Base-by-base conservation (phyloP, 2,329 filamentous ascomycete species). In the Cryphonectria parasitica region DNA sequence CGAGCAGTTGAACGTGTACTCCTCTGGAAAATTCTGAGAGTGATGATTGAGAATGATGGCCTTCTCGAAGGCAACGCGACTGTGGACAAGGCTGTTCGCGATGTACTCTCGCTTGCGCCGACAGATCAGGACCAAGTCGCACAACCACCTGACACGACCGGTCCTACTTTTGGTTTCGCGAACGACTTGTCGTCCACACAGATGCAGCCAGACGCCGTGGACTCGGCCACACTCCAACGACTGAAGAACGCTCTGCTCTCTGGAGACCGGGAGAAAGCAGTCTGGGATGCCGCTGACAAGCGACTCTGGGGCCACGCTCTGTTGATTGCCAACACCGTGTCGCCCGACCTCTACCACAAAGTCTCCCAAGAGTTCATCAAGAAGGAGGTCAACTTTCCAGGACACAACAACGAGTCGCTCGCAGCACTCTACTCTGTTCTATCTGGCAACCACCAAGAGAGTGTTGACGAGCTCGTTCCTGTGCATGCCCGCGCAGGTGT, bases 261-360 rank as follows among this genome's bases (percentile, higher is more conserved):
- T 68, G 96, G 97, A 13, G 91, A 98, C 63, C 89, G 94, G 31
- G 94, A 98, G 77, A 93, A 95, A 75, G 96, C 96, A 6, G 92
- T 97, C 0, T 98, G 95, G 95, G 87, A 92, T 74, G 95, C 96
- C 5, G 95, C 94, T 43, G 96, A 99, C 79, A 94, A 95, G 79
- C 90, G 95, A 64, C 84, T 99, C 2, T 99, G 97, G 97, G 96
- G 94, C 2, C 97, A 99, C 79, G 97, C 96, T 3, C 92, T 99
- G 87, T 85, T 99, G 28, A 91, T 99, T 49, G 92, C 96, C 1
- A 88, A 89, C 72, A 90, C 89, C 0, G 79, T 97, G 81, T 96
- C 93, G 1, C 85, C 92, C 64, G 92, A 93, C 31, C 85, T 97
- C 2, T 98, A 97, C 88, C 97, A 94, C 79, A 93, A 97, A 78